These are phyloP conservation scores for Solanum ahanhuiri DNA, from an alignment of 257 asterid species.

Conservation along the genomic window DNA sequence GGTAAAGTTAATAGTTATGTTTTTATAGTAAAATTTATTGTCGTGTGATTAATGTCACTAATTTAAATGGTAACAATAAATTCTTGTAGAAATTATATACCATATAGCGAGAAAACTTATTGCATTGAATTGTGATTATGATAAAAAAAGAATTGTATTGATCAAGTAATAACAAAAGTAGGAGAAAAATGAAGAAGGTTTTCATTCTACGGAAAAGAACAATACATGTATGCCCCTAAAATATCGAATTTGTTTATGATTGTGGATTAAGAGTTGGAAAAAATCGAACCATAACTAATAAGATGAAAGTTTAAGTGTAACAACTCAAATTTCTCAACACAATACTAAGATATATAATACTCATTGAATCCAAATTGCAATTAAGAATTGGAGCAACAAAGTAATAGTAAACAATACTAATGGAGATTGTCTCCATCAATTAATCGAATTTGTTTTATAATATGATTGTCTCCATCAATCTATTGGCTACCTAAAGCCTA, in stretches of 20 bases:
- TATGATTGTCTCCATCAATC: neutral
- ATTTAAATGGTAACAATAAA: no score
- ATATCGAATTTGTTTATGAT: neutral
- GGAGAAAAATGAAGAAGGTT: neutral
- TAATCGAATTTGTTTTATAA: neutral
- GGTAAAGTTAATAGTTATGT: neutral
- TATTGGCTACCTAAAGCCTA: neutral
- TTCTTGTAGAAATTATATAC: no score
- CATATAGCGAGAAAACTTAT: neutral
- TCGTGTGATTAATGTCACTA: neutral
- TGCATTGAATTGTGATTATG: neutral
- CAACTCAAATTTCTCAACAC: no score
- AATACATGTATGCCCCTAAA: neutral
- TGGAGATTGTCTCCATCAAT: no score
- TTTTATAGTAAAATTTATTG: neutral
- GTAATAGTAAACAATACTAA: no score
- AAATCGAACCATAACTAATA: neutral
- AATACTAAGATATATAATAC: no score
- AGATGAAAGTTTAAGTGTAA: neutral
- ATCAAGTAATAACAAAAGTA: neutral
- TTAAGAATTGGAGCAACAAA: no score
- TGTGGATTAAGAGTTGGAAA: neutral
- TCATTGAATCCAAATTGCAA: no score
- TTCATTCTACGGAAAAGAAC: neutral
- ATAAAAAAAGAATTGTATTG: neutral